phyloP scores from a whole-genome alignment of 179 eudicot genomes.

The Beta lomatogona region DNA sequence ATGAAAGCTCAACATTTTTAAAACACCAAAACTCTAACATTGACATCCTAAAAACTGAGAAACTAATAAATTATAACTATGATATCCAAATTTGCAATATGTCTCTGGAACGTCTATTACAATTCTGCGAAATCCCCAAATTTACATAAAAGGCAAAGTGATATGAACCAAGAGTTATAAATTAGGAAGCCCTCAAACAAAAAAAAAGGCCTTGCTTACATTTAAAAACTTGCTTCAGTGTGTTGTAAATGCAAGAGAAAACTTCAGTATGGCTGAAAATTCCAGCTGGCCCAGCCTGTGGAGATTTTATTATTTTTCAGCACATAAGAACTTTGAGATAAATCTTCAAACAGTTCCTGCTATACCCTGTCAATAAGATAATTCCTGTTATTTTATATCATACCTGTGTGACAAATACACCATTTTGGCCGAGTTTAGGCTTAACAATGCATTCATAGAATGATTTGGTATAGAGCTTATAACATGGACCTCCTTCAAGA shows the following conservation, averaged over 20 bases:
- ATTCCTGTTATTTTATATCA: not conserved
- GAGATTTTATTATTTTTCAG: not conserved
- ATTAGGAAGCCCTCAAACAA: too few species aligned
- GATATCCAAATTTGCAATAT: too few species aligned
- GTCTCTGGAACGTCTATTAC: too few species aligned
- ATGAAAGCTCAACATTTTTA: not conserved
- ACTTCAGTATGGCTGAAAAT: slow-evolving; percentile 92
- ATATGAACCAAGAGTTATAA: too few species aligned
- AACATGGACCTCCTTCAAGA: slow-evolving; percentile 94
- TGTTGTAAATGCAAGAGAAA: slow-evolving; percentile 84
- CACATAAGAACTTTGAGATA: not conserved
- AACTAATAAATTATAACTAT: too few species aligned
- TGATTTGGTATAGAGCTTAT: slow-evolving; percentile 84
- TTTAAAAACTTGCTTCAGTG: slow-evolving; percentile 88
- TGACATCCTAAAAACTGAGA: not conserved
- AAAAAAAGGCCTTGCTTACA: slow-evolving; percentile 42
- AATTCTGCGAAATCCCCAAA: too few species aligned
- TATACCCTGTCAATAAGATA: too few species aligned
- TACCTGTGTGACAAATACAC: slow-evolving; percentile 92
- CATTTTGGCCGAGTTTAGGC: slow-evolving; percentile 67
- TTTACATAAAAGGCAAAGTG: too few species aligned
- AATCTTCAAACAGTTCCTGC: not conserved
- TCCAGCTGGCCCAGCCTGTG: slow-evolving; percentile 97
- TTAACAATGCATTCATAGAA: slow-evolving; percentile 77
- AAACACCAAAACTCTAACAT: not conserved